A percentile compares a stretch with the other conserved stretches of the same genome.
phyloP scores from a whole-genome alignment of 176 grass and related monocot species.

The Chrysopogon serrulatus region DNA sequence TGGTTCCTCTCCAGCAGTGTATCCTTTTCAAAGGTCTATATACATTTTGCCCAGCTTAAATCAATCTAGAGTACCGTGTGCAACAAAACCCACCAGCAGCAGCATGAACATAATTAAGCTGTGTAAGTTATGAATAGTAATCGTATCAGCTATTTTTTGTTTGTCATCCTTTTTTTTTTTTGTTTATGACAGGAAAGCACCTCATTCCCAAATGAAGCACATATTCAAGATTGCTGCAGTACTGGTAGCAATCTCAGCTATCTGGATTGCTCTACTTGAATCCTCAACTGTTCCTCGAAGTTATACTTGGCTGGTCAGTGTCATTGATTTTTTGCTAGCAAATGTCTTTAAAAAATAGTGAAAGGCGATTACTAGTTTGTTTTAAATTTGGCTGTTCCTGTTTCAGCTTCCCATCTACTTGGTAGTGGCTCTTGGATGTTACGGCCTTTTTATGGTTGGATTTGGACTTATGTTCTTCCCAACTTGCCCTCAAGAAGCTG shows the following conservation, averaged over 20 bases:
- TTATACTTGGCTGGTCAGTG: conserved; percentile 85
- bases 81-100: background rate
- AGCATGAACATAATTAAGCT: background rate
- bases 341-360: background rate
- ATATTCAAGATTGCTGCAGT: conserved; percentile 52
- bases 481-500: conserved; percentile 77
- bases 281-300: conserved; percentile 59
- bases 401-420: conserved; percentile 86
- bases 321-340: background rate
- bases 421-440: conserved; percentile 77
- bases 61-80: background rate
- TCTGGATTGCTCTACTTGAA: conserved; percentile 61
- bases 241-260: conserved; percentile 48
- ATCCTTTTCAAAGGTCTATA: background rate
- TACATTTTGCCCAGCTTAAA: background rate
- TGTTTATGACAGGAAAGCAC: background rate
- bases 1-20: background rate
- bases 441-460: conserved; percentile 94
- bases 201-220: conserved; percentile 27
- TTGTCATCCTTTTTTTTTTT: background rate
- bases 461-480: conserved; percentile 92
- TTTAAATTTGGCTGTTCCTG: background rate
- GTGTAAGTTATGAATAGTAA: background rate
- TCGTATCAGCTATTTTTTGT: background rate
- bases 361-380: background rate